phyloP scores from a whole-genome alignment of 2,329 filamentous ascomycete species.

The Cytospora chrysosperma region DNA sequence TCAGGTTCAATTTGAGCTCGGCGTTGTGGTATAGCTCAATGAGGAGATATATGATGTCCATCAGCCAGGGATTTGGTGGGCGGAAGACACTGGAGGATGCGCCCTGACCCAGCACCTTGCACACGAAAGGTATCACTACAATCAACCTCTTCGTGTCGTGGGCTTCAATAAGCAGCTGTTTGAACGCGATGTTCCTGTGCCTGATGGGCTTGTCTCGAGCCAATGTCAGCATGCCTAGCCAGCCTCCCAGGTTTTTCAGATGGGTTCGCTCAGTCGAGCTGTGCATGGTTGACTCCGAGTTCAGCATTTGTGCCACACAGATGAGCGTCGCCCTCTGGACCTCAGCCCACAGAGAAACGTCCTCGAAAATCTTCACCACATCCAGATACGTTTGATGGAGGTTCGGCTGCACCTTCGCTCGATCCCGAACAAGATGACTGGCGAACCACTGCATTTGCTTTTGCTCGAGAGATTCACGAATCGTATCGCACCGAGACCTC shows the following conservation, averaged over 20 bases:
- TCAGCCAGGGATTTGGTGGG: constrained; percentile 94
- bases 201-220: constrained; percentile 94
- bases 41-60: constrained; percentile 89
- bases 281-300: constrained; percentile 82
- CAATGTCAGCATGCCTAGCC: constrained; percentile 90
- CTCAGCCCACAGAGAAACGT: constrained; percentile 78
- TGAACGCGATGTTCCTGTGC: constrained; percentile 95
- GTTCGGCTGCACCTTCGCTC: constrained; percentile 95
- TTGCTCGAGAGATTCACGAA: constrained; percentile 74
- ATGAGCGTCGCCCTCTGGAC: constrained; percentile 91
- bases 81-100: constrained; percentile 84
- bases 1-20: constrained; percentile 92
- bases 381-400: constrained; percentile 93
- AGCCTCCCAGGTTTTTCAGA: constrained; percentile 88
- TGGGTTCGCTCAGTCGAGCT: constrained; percentile 82
- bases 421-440: constrained; percentile 88
- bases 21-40: constrained; percentile 93
- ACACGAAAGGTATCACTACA: constrained; percentile 94
- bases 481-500: constrained; percentile 76
- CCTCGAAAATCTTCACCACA: constrained; percentile 78
- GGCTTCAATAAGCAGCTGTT: constrained; percentile 89
- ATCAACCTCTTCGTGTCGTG: constrained; percentile 89
- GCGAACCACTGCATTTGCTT: constrained; percentile 96
- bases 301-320: constrained; percentile 82
- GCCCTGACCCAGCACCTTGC: constrained; percentile 88